phyloP scores from a whole-genome alignment of 352 stramenopile species.

The Ochromonadaceae sp. region DNA sequence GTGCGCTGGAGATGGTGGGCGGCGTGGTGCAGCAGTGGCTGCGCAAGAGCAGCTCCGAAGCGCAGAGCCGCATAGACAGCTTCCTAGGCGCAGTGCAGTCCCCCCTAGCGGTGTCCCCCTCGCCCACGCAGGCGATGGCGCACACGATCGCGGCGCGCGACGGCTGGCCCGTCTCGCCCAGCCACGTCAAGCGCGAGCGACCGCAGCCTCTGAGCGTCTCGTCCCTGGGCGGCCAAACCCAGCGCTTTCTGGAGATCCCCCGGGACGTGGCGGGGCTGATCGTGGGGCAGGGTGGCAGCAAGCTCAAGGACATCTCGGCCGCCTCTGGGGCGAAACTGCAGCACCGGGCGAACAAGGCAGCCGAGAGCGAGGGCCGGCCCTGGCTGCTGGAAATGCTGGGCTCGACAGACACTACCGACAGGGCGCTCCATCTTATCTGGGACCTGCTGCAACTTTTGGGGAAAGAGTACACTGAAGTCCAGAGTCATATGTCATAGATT shows the following conservation, averaged over 20 bases:
- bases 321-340: constrained; percentile 1
- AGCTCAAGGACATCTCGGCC: constrained; percentile 6
- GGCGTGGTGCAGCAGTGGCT: no score
- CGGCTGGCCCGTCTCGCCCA: no score
- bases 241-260: background rate
- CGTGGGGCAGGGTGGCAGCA: background rate
- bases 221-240: background rate
- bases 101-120: no score
- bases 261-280: background rate
- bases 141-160: no score
- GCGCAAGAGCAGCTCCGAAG: no score
- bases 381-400: background rate
- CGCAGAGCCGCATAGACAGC: no score
- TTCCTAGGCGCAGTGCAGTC: no score
- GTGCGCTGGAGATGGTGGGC: no score
- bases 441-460: background rate
- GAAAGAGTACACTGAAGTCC: constrained; percentile 5
- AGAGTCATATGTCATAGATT: no score
- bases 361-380: constrained; percentile 1
- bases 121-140: no score
- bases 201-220: no score
- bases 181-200: no score
- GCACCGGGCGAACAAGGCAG: background rate
- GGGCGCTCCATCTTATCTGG: background rate
- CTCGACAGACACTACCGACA: background rate